Percentiles rank a stretch among this genome's conserved stretches.
These are phyloP conservation scores for Claviceps digitariae DNA, from an alignment of 2,329 filamentous ascomycete genomes.

Conservation along the genomic window DNA sequence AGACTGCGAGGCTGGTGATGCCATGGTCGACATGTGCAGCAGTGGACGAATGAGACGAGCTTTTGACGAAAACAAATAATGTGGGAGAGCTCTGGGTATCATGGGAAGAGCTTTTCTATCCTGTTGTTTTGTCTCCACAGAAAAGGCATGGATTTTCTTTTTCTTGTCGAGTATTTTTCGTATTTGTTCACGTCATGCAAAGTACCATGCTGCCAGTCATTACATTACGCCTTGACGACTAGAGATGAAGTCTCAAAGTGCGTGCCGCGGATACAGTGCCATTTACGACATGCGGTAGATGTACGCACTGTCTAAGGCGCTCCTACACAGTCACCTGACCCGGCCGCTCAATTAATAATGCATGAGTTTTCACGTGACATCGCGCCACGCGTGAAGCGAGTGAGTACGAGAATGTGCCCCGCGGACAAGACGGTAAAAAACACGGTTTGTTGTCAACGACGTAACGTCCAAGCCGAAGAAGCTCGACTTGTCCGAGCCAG, in stretches of 20 bases:
- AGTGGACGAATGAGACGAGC: neutral
- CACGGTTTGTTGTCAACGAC: too few relatives aligned
- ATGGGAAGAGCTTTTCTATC: neutral
- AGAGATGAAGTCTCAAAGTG: neutral
- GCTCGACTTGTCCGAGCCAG: neutral
- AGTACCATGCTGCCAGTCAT: neutral
- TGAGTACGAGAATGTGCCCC: too few relatives aligned
- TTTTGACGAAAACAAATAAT: neutral
- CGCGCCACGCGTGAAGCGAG: slow-evolving; percentile 6
- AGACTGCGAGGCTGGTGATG: slow-evolving; percentile 10
- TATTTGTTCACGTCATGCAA: neutral
- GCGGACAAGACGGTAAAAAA: too few relatives aligned
- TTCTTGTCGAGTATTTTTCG: too few relatives aligned
- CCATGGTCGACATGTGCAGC: slow-evolving; percentile 13
- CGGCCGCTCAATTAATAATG: slow-evolving; percentile 5
- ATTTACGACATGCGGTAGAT: neutral
- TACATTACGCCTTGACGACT: neutral
- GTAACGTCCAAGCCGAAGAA: slow-evolving; percentile 1
- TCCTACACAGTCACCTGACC: neutral
- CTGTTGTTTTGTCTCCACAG: neutral
- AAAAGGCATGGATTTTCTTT: neutral
- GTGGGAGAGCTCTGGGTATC: neutral
- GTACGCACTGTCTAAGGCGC: neutral
- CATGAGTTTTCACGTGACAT: slow-evolving; percentile 10
- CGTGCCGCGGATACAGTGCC: neutral